Evolutionary conservation across 495 filamentous ascomycete species (phyloP).

Genomic region (Talaromyces nanjingensis): DNA sequence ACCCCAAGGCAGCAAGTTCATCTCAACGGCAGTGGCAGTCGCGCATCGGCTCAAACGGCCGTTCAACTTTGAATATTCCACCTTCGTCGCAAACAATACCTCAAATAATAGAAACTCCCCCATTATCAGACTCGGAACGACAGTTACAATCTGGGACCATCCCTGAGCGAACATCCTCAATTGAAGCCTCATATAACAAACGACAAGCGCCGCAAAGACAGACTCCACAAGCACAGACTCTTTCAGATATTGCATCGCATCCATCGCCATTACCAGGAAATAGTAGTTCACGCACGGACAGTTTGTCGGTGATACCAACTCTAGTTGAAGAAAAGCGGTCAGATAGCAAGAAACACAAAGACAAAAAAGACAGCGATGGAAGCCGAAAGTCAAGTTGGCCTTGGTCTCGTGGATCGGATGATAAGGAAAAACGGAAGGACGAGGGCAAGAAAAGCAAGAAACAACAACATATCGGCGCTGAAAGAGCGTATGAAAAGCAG

Average conservation of each 20-base stretch:
- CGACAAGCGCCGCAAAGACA: slow-evolving; percentile 7
- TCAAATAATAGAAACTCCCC: slow-evolving; percentile 63
- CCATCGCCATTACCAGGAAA: slow-evolving; percentile 67
- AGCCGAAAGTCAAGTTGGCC: slow-evolving; percentile 78
- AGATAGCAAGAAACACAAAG: slow-evolving; percentile 59
- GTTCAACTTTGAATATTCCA: slow-evolving; percentile 33
- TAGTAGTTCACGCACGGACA: slow-evolving; percentile 60
- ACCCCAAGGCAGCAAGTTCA: slow-evolving; percentile 20
- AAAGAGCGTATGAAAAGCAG: slow-evolving; percentile 48
- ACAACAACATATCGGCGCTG: slow-evolving; percentile 45
- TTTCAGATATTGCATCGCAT: slow-evolving; percentile 55
- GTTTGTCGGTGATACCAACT: slow-evolving; percentile 78
- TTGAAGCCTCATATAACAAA: slow-evolving; percentile 27
- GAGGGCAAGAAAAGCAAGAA: slow-evolving; percentile 53
- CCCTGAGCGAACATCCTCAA: slow-evolving; percentile 51
- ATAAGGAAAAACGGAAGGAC: slow-evolving; percentile 62
- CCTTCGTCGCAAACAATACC: slow-evolving; percentile 46
- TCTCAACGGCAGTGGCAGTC: slow-evolving; percentile 36
- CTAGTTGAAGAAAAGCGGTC: slow-evolving; percentile 58
- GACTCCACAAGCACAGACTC: slow-evolving; percentile 26
- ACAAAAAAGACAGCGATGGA: slow-evolving; percentile 52
- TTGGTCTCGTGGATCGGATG: slow-evolving; percentile 64
- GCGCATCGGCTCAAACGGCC: slow-evolving; percentile 39
- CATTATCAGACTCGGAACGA: slow-evolving; percentile 32
- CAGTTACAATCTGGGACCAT: slow-evolving; percentile 22